Evolutionary conservation across 306 rosid species (phyloP), one percentile per base, ranked within the genome.

Genomic region (Leucaena leucocephala): DNA sequence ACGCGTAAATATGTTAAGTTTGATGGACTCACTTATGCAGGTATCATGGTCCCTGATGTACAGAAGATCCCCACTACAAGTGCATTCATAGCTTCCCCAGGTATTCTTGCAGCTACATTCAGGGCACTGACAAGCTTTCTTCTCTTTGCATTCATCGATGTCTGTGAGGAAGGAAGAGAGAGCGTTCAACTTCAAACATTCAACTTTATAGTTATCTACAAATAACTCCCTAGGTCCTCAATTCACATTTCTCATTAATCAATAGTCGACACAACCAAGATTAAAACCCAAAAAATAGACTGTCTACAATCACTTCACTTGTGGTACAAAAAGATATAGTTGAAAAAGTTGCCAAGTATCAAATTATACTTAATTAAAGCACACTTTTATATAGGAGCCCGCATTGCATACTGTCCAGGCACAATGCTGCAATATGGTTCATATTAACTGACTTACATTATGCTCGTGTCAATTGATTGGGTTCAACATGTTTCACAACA

Each of bases 81-180:
- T 85, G 87, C 97, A 94, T 14, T 92, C 86, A 57, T 94, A 92
- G 89, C 97, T 87, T 16, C 97, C 98, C 98, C 98, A 94, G 33
- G 89, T 94, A 83, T 94, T 66, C 86, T 90, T 86, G 89, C 98
- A 94, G 93, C 82, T 86, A 85, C 98, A 91, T 73, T 89, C 91
- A 42, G 97, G 81, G 84, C 98, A 94, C 84, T 94, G 97, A 52
- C 98, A 94, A 50, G 96, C 96, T 78, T 86, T 94, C 85, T 78
- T 91, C 70, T 90, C 97, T 78, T 83, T 84, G 93, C 98, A 94
- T 75, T 94, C 98, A 79, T 94, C 88, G 6, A 94, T 76, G 84
- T 94, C 98, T 94, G 88, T 38, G 72, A 66, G 33, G 55, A 73
- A 27, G 71, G 67, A 69, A 44, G 27, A 67, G 19, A 35, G 49